These are phyloP conservation scores for Trichoderma sp. DNA, from an alignment of 2,329 filamentous ascomycete genomes.

Conservation along the genomic window DNA sequence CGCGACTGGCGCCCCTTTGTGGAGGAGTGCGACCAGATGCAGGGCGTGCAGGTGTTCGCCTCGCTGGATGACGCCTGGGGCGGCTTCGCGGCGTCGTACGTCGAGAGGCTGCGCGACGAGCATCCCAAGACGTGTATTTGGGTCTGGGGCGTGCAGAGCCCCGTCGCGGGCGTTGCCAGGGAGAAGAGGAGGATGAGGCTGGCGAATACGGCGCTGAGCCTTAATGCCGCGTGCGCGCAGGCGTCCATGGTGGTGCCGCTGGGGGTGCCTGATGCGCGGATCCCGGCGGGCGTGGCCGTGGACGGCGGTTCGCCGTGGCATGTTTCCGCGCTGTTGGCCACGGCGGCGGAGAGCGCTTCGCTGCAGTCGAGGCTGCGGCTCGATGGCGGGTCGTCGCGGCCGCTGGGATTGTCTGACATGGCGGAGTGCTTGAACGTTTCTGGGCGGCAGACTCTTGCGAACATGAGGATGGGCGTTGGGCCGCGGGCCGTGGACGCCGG, in stretches of 20 bases:
- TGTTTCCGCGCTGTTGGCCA: constrained; percentile 71
- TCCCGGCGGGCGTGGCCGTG: constrained; percentile 62
- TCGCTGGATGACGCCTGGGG: constrained; percentile 79
- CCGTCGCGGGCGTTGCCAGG: constrained; percentile 53
- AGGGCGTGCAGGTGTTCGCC: constrained; percentile 78
- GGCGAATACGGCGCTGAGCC: constrained; percentile 72
- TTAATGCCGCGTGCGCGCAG: constrained; percentile 68
- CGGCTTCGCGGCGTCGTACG: constrained; percentile 71
- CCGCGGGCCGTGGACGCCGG: constrained; percentile 38
- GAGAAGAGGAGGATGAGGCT: constrained; percentile 60
- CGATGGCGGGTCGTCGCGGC: constrained; percentile 39
- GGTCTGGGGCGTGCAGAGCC: constrained; percentile 80
- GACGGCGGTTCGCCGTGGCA: constrained; percentile 75
- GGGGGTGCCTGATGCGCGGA: constrained; percentile 57
- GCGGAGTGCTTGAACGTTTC: constrained; percentile 70
- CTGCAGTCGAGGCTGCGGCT: constrained; percentile 71
- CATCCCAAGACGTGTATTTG: constrained; percentile 85
- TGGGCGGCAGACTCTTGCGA: constrained; percentile 78
- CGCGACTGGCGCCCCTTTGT: constrained; percentile 85
- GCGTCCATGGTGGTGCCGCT: constrained; percentile 80
- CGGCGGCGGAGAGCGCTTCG: constrained; percentile 77
- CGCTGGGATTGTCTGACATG: constrained; percentile 61
- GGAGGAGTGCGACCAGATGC: constrained; percentile 91
- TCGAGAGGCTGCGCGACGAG: constrained; percentile 82
- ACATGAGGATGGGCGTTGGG: constrained; percentile 67